Base-by-base conservation (phyloP, 495 filamentous ascomycete genomes). In the Glarea lozoyensis region DNA sequence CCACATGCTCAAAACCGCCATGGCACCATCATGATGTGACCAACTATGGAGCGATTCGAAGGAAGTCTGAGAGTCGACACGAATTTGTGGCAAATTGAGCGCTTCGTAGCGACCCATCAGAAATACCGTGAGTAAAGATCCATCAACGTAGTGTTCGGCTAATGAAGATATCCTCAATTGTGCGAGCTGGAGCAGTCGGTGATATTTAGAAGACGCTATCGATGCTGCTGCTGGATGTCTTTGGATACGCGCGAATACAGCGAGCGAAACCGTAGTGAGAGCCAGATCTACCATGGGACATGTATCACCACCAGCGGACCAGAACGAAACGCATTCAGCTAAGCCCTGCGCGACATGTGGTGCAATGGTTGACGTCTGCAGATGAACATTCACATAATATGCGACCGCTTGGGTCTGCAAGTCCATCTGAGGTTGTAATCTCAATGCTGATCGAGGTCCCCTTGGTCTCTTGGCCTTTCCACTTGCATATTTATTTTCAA, bases 51-150 rank as follows among this genome's bases (percentile, higher is more conserved):
- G 4, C 15, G 43, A 21, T 23, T 1, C 16, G 17, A 49, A 4
- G 40, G 10, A 3, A 1, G 15, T 5, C 9, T 6, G 4, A 40
- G 10, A 12, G 20, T 12, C 10, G 18, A 23, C 2, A 9, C n/a
- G 1, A 20, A 7, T 23, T 36, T 18, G 17, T 45, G 54, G 27
- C 21, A 7, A 15, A 45, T 39, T 7, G 36, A 1, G 48, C 40
- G 19, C 37, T 45, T 61, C 59, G 37, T 57, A 61, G 4, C 48
- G 45, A 17, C 51, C 42, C 59, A 61, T 61, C n/a, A 55, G 32
- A 30, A 35, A 53, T 21, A 58, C 43, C 3, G 54, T 41, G 15
- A 61, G 42, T 19, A 61, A 44, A 37, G 48, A 61, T 30, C 32
- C 29, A 6, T 61, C 58, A 15, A 59, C 38, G 40, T 52, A 40